Percentiles rank a stretch among this genome's conserved stretches.
Evolutionary conservation across 768 basidiomycete genomes (phyloP).

Genomic region (Nidularia sp.): DNA sequence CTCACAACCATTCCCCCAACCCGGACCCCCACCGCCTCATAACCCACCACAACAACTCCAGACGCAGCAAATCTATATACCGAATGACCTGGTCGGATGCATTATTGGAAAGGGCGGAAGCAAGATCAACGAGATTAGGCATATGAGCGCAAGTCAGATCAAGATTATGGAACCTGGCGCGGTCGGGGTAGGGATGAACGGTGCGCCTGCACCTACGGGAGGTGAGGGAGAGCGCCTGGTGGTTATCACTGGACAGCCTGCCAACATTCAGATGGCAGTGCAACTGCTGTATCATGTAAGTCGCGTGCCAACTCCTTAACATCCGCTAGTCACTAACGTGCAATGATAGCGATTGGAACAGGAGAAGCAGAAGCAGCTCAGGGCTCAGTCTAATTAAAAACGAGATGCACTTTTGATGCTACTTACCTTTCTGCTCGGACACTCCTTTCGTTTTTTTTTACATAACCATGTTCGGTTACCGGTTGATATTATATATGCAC

Average conservation of each 20-base stretch:
- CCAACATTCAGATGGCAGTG: conserved; percentile 96
- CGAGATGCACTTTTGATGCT: background rate
- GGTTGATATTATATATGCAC: background rate
- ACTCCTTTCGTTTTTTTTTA: no score
- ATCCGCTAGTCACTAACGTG: conserved; percentile 1
- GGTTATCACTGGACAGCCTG: conserved; percentile 93
- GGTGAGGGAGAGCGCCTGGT: conserved; percentile 89
- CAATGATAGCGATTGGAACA: conserved; percentile 69
- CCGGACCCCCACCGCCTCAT: conserved; percentile 35
- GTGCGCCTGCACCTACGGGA: conserved; percentile 65
- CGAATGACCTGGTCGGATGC: conserved; percentile 93
- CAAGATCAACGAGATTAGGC: conserved; percentile 98
- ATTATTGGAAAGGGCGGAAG: conserved; percentile 98
- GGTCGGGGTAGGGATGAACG: conserved; percentile 60
- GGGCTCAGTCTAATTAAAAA: conserved; percentile 20
- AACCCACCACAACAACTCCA: conserved; percentile 74
- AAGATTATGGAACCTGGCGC: conserved; percentile 99
- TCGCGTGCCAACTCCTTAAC: conserved; percentile 4
- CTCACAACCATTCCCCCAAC: conserved; percentile 38
- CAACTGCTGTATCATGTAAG: conserved; percentile 83
- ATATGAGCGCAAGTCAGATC: conserved; percentile 93
- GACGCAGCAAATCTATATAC: conserved; percentile 98
- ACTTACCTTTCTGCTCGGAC: no score
- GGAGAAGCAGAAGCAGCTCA: conserved; percentile 83
- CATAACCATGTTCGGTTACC: background rate